phyloP scores from a whole-genome alignment of 2,329 filamentous ascomycete genomes.

The Microascus cirrosus region DNA sequence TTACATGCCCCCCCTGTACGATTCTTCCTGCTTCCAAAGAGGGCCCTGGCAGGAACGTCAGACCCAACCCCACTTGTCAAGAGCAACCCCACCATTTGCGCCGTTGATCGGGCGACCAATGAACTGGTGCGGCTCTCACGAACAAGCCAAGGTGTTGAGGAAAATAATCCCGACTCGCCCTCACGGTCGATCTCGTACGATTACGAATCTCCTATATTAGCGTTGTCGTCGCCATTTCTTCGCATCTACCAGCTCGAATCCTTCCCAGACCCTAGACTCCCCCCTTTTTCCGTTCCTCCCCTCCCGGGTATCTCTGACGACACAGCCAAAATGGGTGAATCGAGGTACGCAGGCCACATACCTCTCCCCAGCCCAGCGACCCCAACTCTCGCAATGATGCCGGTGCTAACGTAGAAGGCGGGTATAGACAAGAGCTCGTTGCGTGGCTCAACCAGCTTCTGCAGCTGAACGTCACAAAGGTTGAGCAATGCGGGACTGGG shows the following conservation, averaged over 20 bases:
- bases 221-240: background rate
- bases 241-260: background rate
- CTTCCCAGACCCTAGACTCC: background rate
- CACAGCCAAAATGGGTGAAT: conserved; percentile 48
- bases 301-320: background rate
- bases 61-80: conserved; percentile 1
- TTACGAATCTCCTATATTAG: background rate
- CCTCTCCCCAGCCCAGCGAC: background rate
- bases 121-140: background rate
- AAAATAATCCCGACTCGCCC: background rate
- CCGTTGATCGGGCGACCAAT: conserved; percentile 5
- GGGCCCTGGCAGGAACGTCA: background rate
- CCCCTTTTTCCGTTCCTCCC: background rate
- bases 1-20: background rate
- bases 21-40: conserved; percentile 3
- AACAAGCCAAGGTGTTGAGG: background rate
- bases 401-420: background rate
- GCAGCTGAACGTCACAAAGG: conserved; percentile 95
- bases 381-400: background rate
- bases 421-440: conserved; percentile 79
- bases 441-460: conserved; percentile 96
- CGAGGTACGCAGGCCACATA: conserved; percentile 31
- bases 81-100: conserved; percentile 4
- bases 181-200: background rate
- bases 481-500: conserved; percentile 98